Percentiles rank a stretch among this genome's conserved stretches.
phyloP scores from a whole-genome alignment of 2,329 filamentous ascomycete genomes.

The Colletotrichum orchidophilum region DNA sequence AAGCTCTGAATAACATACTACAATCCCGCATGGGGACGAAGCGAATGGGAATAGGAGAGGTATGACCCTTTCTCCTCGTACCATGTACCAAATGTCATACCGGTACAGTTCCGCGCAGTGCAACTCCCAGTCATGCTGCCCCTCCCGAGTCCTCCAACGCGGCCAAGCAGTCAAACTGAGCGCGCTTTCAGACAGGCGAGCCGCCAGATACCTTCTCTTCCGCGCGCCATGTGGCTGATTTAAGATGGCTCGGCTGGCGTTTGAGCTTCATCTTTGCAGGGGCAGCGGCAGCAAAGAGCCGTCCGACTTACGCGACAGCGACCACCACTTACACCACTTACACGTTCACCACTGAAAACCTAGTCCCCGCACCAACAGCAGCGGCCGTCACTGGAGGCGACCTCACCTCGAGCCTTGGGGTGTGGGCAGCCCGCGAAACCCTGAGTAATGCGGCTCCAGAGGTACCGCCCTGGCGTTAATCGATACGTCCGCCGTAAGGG shows the following conservation, averaged over 20 bases:
- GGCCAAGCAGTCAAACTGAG: background rate
- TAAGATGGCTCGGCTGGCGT: background rate
- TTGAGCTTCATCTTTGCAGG: background rate
- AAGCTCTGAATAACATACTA: background rate
- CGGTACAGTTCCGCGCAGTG: background rate
- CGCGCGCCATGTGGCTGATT: background rate
- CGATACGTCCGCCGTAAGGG: background rate
- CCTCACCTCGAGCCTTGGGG: background rate
- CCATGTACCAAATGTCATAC: background rate
- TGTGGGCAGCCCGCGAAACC: background rate
- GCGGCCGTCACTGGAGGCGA: background rate
- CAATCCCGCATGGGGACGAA: background rate
- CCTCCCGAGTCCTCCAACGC: background rate
- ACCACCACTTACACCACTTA: background rate
- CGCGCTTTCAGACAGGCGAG: background rate
- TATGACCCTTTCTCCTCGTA: background rate
- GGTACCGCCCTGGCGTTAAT: conserved; percentile 4
- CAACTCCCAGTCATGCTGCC: background rate
- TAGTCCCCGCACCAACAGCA: background rate
- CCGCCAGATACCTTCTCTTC: background rate
- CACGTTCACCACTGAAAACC: background rate
- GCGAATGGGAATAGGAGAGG: background rate
- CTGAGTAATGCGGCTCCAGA: background rate
- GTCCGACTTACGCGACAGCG: background rate
- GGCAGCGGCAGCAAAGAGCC: background rate